Conservation (phyloP, 2,329 filamentous ascomycete species). For the Fusarium sp. region DNA sequence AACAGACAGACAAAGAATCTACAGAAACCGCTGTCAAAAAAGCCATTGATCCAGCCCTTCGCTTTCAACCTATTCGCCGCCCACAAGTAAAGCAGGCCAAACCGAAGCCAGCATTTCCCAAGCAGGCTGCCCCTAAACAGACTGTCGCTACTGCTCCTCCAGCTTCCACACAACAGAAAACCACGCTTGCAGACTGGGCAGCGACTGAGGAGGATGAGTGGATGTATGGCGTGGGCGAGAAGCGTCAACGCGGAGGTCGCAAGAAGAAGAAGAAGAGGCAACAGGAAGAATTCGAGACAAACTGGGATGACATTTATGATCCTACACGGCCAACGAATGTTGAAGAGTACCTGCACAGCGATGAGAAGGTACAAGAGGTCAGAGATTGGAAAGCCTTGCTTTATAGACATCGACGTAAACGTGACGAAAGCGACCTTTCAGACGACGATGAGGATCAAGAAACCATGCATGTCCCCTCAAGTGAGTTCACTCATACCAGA, state of each 20-base stretch:
- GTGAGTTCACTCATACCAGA: slow-evolving; percentile 47
- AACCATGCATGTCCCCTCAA: slow-evolving; percentile 48
- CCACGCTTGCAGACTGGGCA: slow-evolving; percentile 84
- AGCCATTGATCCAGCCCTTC: slow-evolving; percentile 71
- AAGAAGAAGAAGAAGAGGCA: slow-evolving; percentile 79
- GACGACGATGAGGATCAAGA: slow-evolving; percentile 58
- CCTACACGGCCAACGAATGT: slow-evolving; percentile 85
- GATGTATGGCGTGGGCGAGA: slow-evolving; percentile 72
- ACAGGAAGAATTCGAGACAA: slow-evolving; percentile 67
- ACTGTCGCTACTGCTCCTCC: slow-evolving; percentile 51
- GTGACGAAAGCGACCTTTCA: slow-evolving; percentile 56
- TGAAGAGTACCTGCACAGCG: slow-evolving; percentile 85
- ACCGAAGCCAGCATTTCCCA: slow-evolving; percentile 72
- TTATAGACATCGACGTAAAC: slow-evolving; percentile 74
- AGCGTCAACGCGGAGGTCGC: slow-evolving; percentile 81
- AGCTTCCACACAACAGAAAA: slow-evolving; percentile 67
- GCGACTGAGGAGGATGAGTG: slow-evolving; percentile 85
- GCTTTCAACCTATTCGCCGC: slow-evolving; percentile 88
- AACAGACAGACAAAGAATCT: slow-evolving; percentile 62
- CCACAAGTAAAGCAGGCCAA: slow-evolving; percentile 73
- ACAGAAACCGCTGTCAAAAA: slow-evolving; percentile 70
- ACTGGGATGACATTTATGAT: slow-evolving; percentile 95
- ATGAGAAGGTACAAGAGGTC: slow-evolving; percentile 84
- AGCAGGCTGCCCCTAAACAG: slow-evolving; percentile 54
- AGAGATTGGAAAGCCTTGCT: slow-evolving; percentile 87